Evolutionary conservation across 352 stramenopile genomes (phyloP).

Genomic region (Globisporangium middletonii): DNA sequence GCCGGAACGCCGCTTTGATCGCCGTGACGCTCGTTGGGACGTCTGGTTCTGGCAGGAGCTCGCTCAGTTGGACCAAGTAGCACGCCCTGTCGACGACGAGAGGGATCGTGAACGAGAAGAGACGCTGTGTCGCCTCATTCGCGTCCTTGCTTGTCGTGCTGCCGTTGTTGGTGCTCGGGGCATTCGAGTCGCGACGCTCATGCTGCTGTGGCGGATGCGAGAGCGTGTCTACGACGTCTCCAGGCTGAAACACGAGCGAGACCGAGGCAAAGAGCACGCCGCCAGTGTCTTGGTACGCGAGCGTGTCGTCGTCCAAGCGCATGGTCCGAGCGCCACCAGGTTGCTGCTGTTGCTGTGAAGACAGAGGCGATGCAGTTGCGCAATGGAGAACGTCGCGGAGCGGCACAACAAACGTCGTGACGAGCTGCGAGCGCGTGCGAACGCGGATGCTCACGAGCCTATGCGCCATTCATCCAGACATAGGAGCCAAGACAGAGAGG

Average conservation of each 20-base stretch:
- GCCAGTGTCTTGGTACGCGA: constrained; percentile 18
- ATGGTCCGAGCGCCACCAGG: constrained; percentile 18
- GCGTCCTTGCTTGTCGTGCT: no score
- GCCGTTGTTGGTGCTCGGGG: not conserved
- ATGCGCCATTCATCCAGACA: not conserved
- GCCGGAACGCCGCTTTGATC: constrained; percentile 29
- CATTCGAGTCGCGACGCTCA: not conserved
- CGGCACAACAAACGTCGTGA: constrained; percentile 31
- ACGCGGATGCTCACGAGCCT: constrained; percentile 34
- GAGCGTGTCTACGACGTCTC: not conserved
- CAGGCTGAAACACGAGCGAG: constrained; percentile 35
- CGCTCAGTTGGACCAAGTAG: constrained; percentile 29
- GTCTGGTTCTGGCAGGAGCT: constrained; percentile 22
- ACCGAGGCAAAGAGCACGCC: constrained; percentile 26
- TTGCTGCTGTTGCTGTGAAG: not conserved
- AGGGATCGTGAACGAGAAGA: constrained; percentile 28
- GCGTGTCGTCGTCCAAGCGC: constrained; percentile 22
- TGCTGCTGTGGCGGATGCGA: not conserved
- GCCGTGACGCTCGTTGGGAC: constrained; percentile 26
- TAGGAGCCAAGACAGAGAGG: not conserved
- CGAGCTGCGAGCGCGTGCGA: constrained; percentile 18
- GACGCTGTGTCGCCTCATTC: not conserved
- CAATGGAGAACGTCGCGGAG: constrained; percentile 14
- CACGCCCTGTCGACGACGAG: constrained; percentile 25
- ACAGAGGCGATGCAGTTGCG: not conserved